phyloP scores from a whole-genome alignment of 192 early-diverging fungal species.

The Backusella sp. region DNA sequence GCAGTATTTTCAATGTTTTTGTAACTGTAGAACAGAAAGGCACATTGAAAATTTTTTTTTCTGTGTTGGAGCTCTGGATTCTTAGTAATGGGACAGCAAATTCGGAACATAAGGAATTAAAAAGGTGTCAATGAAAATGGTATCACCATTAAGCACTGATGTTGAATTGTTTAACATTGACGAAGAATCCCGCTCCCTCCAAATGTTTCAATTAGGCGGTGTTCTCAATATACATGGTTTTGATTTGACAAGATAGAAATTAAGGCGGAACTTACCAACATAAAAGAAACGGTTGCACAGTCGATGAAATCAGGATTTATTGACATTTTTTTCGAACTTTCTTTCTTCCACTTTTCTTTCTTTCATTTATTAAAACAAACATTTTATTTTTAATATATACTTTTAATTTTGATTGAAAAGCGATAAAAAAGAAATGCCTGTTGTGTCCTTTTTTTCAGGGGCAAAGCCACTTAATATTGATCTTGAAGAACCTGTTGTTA shows the following conservation, averaged over 20 bases:
- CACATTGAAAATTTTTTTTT: not conserved
- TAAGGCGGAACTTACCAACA: not conserved
- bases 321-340: not conserved
- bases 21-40: not conserved
- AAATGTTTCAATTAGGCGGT: not conserved
- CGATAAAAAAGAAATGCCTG: slow-evolving; percentile 17
- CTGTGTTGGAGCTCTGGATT: not conserved
- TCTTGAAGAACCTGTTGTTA: slow-evolving; percentile 27
- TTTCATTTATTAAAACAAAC: not conserved
- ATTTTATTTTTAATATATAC: not conserved
- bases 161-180: slow-evolving; percentile 1
- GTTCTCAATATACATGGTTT: not conserved
- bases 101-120: not conserved
- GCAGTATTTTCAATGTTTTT: not conserved
- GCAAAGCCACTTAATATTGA: slow-evolving; percentile 31
- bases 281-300: not conserved
- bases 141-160: not conserved
- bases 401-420: not conserved
- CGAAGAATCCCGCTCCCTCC: not conserved
- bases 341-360: not conserved
- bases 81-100: not conserved
- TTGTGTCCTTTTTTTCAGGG: slow-evolving; percentile 19
- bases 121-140: not conserved
- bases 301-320: not conserved
- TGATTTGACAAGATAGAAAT: slow-evolving; percentile 5